Evolutionary conservation across 352 stramenopile species (phyloP), one percentile per base, ranked within the genome.

Genomic region (Pythium plurisporium): DNA sequence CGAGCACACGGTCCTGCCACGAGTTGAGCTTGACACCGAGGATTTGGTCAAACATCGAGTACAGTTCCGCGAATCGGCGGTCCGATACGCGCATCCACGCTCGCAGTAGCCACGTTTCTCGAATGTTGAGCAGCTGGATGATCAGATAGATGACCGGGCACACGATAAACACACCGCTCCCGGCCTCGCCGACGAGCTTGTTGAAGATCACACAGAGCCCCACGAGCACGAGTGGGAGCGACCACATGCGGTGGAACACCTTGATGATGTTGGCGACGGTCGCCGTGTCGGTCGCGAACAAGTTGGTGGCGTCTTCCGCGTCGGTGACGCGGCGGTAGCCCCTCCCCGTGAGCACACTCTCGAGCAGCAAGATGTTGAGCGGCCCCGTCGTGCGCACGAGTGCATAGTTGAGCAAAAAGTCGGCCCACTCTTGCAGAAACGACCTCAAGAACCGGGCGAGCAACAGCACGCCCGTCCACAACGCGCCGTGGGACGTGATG

Each of bases 1-100:
- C 52, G 30, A 82, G 58, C 45, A 74, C 74, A 33, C 70, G 77
- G 41, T 79, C 68, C 58, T 88, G 72, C 78, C 78, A 88, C 3
- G 71, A 62, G 12, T 79, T 82, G 0, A 88, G 50, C 17, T 88
- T 88, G 17, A 71, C 53, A 6, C 58, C 57, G 7, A 70, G 45
- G 41, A 70, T 62, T 19, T 62, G 44, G 37, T 62, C 49, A 56
- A 70, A 70, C 20, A 65, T 65, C 8, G 34, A 20, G 27, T 59
- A 56, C 7, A 70, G 41, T 26, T 55, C 52, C 7, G 26, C 55
- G 30, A 70, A 65, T 11, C 56, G 51, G 6, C 14, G 41, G 45
- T 70, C 62, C 23, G 62, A 70, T 19, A 62, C 23, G 17, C 47
- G 30, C 14, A 70, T 57, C 56, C 52, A 55, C 31, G 65, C 22